Percentiles rank a stretch among this genome's conserved stretches.
phyloP scores from a whole-genome alignment of 345 rosid genomes.

The Excoecaria cochinchinensis region DNA sequence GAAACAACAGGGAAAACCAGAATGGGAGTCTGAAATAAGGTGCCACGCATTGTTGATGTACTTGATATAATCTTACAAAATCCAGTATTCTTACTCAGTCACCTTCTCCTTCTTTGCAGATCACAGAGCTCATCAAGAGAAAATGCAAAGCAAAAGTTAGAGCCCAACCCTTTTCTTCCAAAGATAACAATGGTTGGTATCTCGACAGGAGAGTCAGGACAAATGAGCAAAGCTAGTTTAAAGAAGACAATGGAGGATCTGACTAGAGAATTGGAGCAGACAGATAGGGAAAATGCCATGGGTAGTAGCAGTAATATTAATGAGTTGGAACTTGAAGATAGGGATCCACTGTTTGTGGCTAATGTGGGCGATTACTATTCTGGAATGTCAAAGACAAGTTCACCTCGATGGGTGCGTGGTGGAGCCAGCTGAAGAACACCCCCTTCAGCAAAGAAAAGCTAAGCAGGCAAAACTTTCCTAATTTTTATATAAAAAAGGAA shows the following conservation, averaged over 20 bases:
- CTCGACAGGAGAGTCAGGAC: conserved; percentile 76
- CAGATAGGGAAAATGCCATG: conserved; percentile 50
- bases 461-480: background rate
- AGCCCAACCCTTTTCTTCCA: conserved; percentile 78
- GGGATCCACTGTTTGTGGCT: conserved; percentile 93
- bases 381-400: conserved; percentile 57
- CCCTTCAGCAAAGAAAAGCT: background rate
- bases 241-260: conserved; percentile 86
- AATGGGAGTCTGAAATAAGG: conserved; percentile 40
- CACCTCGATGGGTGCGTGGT: conserved; percentile 58
- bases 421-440: conserved; percentile 37
- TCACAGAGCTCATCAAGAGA: conserved; percentile 30
- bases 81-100: conserved; percentile 8
- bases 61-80: background rate
- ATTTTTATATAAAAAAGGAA: conserved; percentile 1
- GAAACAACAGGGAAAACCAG: conserved; percentile 36
- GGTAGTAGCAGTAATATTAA: conserved; percentile 22
- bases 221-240: conserved; percentile 68
- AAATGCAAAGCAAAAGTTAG: conserved; percentile 34
- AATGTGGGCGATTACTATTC: conserved; percentile 83
- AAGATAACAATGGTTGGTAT: conserved; percentile 97
- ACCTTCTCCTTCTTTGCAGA: conserved; percentile 27
- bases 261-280: conserved; percentile 66
- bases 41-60: conserved; percentile 14
- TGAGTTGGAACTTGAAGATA: conserved; percentile 45